These are phyloP conservation scores for Byssochlamys sp. DNA, from an alignment of 2,329 filamentous ascomycete genomes.

Conservation along the genomic window DNA sequence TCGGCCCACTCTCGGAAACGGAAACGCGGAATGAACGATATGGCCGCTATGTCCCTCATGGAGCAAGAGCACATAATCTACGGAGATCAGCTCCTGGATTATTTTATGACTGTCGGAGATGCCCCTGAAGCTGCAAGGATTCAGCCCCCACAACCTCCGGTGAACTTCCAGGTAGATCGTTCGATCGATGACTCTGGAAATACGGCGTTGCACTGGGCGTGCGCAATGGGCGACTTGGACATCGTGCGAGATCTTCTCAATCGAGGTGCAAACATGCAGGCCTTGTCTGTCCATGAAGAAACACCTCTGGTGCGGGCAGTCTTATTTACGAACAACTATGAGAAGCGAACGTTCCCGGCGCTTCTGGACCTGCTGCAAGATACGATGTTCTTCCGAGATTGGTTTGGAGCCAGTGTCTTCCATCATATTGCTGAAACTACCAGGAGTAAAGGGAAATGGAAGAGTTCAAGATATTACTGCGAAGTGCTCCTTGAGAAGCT, in stretches of 20 bases:
- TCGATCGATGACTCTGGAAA: constrained; percentile 89
- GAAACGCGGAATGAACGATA: constrained; percentile 62
- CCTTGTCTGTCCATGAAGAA: constrained; percentile 62
- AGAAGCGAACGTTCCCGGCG: constrained; percentile 79
- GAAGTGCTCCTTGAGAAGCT: constrained; percentile 84
- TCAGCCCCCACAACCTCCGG: constrained; percentile 64
- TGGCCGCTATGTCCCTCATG: constrained; percentile 44
- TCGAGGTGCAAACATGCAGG: constrained; percentile 65
- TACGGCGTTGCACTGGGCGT: constrained; percentile 91
- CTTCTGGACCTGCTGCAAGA: constrained; percentile 75
- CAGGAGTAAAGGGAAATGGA: constrained; percentile 72
- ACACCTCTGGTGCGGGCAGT: constrained; percentile 91
- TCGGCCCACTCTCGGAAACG: constrained; percentile 55
- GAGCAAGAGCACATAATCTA: constrained; percentile 85
- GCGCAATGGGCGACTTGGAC: constrained; percentile 90
- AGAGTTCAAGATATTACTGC: constrained; percentile 84
- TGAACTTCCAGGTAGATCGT: constrained; percentile 79
- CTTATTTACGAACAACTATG: constrained; percentile 92
- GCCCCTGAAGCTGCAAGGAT: constrained; percentile 53
- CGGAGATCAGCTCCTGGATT: constrained; percentile 86
- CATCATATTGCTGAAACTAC: constrained; percentile 90
- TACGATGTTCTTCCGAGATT: constrained; percentile 71
- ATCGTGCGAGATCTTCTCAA: constrained; percentile 79
- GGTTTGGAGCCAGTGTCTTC: constrained; percentile 75
- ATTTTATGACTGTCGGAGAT: constrained; percentile 81